phyloP scores from a whole-genome alignment of 345 rosid genomes.

The Melaleuca quinquenervia region DNA sequence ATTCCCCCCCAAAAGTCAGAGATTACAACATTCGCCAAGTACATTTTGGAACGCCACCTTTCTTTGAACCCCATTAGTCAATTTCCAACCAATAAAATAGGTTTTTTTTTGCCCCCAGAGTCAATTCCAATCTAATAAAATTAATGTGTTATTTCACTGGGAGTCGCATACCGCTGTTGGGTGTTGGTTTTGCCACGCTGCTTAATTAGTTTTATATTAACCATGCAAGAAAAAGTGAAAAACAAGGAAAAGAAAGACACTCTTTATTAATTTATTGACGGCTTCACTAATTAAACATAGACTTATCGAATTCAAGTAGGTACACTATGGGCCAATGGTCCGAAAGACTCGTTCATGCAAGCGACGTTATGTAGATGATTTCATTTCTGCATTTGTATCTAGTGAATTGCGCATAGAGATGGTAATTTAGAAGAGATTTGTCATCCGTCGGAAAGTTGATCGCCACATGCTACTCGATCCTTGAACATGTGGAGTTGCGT shows the following conservation, averaged over 20 bases:
- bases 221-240: not conserved
- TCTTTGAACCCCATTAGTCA: not conserved
- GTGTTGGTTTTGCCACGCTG: not conserved
- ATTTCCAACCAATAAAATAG: not conserved
- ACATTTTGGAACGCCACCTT: not conserved
- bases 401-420: not conserved
- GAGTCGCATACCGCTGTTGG: not conserved
- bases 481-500: not conserved
- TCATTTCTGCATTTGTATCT: not conserved
- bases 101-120: not conserved
- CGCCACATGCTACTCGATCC: accelerated
- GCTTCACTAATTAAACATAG: not conserved
- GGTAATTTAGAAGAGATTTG: not conserved
- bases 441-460: not conserved
- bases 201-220: not conserved
- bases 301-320: not conserved
- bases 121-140: not conserved
- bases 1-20: not conserved
- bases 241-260: not conserved
- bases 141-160: not conserved
- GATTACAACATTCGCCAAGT: not conserved
- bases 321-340: not conserved
- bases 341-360: not conserved
- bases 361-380: not conserved
- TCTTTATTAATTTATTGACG: not conserved